Percentiles rank a stretch among this genome's conserved stretches.
These are phyloP conservation scores for Ogataea saltuana DNA, from an alignment of 805 yeast genomes.

Conservation along the genomic window DNA sequence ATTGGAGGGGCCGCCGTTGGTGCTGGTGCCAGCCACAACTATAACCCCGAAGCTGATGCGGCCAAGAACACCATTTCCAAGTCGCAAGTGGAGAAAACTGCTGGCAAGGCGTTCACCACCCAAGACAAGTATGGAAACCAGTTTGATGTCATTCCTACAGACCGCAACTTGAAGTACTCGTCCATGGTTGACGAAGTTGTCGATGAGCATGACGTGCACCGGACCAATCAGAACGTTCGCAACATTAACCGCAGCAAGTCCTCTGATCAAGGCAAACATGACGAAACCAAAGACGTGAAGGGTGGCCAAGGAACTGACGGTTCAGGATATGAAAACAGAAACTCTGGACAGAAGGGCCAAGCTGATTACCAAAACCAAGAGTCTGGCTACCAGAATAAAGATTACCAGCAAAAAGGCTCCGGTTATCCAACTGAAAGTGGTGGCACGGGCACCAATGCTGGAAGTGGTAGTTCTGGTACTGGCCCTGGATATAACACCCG, in stretches of 20 bases:
- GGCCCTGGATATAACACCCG: too few relatives aligned
- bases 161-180: constrained; percentile 24
- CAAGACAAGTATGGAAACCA: constrained; percentile 11
- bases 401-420: too few relatives aligned
- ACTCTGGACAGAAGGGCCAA: too few relatives aligned
- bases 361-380: too few relatives aligned
- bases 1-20: constrained; percentile 1
- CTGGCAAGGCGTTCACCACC: constrained; percentile 13
- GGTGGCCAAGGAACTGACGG: constrained; percentile 1
- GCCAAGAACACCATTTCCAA: constrained; percentile 13
- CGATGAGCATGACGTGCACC: constrained; percentile 18
- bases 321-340: too few relatives aligned
- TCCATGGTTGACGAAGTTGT: constrained; percentile 34
- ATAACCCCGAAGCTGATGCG: constrained; percentile 8
- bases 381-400: too few relatives aligned
- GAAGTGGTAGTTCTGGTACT: too few relatives aligned
- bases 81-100: constrained; percentile 9
- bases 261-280: not conserved
- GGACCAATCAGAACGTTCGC: constrained; percentile 1
- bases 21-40: not conserved
- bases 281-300: not conserved
- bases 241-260: constrained; percentile 1
- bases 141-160: constrained; percentile 18
- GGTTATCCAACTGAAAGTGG: too few relatives aligned
- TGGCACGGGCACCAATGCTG: too few relatives aligned